Evolutionary conservation across 2,329 filamentous ascomycete species (phyloP).

Genomic region (Hypoxylon sp.): DNA sequence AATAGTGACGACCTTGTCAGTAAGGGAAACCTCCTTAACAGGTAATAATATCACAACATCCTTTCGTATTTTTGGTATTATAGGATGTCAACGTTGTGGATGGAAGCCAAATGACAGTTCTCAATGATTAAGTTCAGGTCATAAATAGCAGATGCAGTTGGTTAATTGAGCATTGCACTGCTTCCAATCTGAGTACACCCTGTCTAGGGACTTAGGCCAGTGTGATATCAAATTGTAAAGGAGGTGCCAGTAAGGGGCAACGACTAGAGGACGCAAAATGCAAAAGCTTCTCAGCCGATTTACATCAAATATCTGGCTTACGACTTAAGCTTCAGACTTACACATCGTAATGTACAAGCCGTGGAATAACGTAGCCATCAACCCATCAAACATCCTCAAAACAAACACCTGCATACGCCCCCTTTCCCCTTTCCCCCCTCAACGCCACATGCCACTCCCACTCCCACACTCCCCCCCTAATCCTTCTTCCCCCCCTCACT

Average conservation of each 20-base stretch:
- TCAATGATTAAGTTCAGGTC: neutral
- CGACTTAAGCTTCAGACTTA: neutral
- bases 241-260: neutral
- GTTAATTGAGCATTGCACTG: neutral
- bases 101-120: neutral
- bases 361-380: neutral
- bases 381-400: neutral
- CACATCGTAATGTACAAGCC: neutral
- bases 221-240: neutral
- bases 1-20: neutral
- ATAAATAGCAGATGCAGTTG: neutral
- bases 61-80: neutral
- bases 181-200: neutral
- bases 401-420: neutral
- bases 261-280: neutral
- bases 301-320: neutral
- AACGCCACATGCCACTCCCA: slow-evolving; percentile 2
- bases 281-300: neutral
- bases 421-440: neutral
- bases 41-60: neutral
- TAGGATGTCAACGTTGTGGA: neutral
- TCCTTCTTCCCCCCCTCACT: slow-evolving; percentile 57
- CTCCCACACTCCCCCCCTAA: slow-evolving; percentile 24
- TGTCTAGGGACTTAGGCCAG: neutral
- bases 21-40: neutral